Evolutionary conservation across 805 yeast genomes (phyloP).

Genomic region (Naumovozyma dairenensis): DNA sequence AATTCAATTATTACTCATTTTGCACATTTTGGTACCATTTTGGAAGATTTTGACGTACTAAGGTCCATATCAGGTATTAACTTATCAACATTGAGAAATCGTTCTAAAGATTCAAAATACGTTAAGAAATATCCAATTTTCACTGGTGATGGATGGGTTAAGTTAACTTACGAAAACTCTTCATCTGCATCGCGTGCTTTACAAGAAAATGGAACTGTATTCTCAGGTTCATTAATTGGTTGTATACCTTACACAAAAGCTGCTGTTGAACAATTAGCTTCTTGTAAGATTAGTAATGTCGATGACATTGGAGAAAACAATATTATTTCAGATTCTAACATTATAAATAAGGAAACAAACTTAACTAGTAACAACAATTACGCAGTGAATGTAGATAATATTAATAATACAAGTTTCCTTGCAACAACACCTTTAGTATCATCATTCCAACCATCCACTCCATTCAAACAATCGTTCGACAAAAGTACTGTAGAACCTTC

Average conservation of each 20-base stretch:
- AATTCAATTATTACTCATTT: constrained; percentile 61
- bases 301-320: constrained; percentile 23
- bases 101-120: constrained; percentile 1
- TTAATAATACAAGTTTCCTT: no score
- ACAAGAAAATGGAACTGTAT: constrained; percentile 67
- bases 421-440: no score
- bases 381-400: no score
- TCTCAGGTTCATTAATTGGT: constrained; percentile 57
- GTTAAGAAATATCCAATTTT: constrained; percentile 51
- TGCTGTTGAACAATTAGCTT: constrained; percentile 49
- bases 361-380: no score
- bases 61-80: constrained; percentile 27
- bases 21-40: constrained; percentile 65
- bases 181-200: constrained; percentile 74
- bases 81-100: constrained; percentile 17
- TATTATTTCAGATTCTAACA: constrained; percentile 5
- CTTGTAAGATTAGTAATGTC: constrained; percentile 25
- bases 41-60: constrained; percentile 59
- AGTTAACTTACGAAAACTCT: constrained; percentile 69
- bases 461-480: no score
- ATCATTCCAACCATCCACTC: background rate
- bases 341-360: no score
- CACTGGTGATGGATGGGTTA: constrained; percentile 87
- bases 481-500: no score
- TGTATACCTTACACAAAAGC: constrained; percentile 59